Conservation (phyloP, 768 basidiomycete genomes). For the Rhizopogon sp. region DNA sequence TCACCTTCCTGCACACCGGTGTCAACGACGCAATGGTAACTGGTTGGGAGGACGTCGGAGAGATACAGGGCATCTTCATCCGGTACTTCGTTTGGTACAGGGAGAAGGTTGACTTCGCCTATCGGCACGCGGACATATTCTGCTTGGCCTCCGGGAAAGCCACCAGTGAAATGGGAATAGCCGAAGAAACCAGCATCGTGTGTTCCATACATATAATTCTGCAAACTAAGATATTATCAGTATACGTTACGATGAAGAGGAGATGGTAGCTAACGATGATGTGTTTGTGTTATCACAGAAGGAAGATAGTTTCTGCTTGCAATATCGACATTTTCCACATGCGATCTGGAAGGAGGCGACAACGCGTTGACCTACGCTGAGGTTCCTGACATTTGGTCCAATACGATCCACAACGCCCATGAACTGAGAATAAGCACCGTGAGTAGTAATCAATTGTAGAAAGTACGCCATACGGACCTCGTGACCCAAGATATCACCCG, state of each 20-base stretch:
- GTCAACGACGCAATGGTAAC: conserved; percentile 70
- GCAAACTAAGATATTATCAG: conserved; percentile 29
- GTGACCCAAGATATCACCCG: conserved; percentile 74
- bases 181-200: conserved; percentile 70
- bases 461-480: conserved; percentile 35
- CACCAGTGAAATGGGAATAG: conserved; percentile 67
- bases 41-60: conserved; percentile 63
- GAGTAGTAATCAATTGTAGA: not conserved
- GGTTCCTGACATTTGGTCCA: conserved; percentile 57
- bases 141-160: conserved; percentile 71
- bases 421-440: conserved; percentile 29
- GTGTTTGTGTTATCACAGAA: conserved; percentile 74
- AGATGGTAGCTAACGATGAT: conserved; percentile 40
- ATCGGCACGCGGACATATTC: conserved; percentile 71
- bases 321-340: conserved; percentile 68
- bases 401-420: conserved; percentile 67
- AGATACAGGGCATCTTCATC: conserved; percentile 59
- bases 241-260: conserved; percentile 1
- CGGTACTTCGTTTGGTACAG: conserved; percentile 58
- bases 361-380: conserved; percentile 63
- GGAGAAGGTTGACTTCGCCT: conserved; percentile 67
- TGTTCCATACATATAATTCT: conserved; percentile 59
- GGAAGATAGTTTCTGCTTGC: conserved; percentile 66
- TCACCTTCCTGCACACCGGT: conserved; percentile 71
- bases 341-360: conserved; percentile 79